Evolutionary conservation across 495 filamentous ascomycete genomes (phyloP).

Genomic region (Trichoderma asperelloides): DNA sequence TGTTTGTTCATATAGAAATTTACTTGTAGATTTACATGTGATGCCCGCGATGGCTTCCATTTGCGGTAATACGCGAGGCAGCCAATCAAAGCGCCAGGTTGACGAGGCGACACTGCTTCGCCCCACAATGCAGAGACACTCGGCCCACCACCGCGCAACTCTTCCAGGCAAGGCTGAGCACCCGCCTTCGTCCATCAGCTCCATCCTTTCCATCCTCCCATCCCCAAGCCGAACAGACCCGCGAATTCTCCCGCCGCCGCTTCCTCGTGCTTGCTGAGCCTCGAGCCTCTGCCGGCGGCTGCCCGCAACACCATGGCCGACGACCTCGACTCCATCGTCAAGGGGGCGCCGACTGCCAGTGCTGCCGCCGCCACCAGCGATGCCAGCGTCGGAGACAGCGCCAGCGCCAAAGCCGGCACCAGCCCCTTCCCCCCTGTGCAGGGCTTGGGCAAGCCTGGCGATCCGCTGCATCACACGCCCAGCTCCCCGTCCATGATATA

Average conservation of each 20-base stretch:
- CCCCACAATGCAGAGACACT: background rate
- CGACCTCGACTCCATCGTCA: slow-evolving; percentile 78
- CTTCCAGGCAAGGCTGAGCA: slow-evolving; percentile 1
- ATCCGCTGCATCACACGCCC: slow-evolving; percentile 74
- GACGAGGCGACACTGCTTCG: background rate
- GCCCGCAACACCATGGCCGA: slow-evolving; percentile 33
- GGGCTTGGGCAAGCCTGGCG: slow-evolving; percentile 42
- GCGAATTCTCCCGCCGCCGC: background rate
- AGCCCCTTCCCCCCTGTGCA: slow-evolving; percentile 29
- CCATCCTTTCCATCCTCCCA: background rate
- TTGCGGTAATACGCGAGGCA: background rate
- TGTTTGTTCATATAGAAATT: background rate
- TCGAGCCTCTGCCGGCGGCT: background rate
- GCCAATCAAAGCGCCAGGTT: background rate
- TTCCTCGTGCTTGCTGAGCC: background rate
- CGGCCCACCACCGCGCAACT: background rate
- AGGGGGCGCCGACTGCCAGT: slow-evolving; percentile 52
- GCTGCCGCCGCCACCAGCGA: slow-evolving; percentile 21
- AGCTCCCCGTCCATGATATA: slow-evolving; percentile 94
- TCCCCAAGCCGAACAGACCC: background rate
- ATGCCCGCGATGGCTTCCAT: background rate
- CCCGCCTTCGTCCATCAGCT: background rate
- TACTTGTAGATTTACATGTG: background rate
- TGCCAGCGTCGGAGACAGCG: slow-evolving; percentile 19
- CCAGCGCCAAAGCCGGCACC: slow-evolving; percentile 27